phyloP scores from a whole-genome alignment of 129 eudicot species.

The Pseudognaphalium luteoalbum region DNA sequence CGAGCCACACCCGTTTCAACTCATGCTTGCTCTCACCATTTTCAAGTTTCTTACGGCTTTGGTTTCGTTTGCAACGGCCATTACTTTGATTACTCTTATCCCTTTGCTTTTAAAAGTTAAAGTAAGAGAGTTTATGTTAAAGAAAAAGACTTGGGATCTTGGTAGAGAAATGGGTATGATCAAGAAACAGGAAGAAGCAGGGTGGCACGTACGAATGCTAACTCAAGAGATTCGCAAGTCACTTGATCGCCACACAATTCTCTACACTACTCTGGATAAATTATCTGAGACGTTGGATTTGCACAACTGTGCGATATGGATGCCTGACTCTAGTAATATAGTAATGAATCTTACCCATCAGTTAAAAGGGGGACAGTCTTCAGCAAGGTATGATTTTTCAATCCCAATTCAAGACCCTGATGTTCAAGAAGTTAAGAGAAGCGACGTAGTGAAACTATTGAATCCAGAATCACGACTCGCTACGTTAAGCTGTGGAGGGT shows the following conservation, averaged over 20 bases:
- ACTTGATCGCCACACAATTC: conserved; percentile 68
- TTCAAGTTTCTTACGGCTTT: conserved; percentile 83
- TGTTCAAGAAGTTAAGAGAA: conserved; percentile 48
- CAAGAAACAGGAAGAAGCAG: conserved; percentile 58
- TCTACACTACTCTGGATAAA: conserved; percentile 71
- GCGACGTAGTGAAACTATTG: conserved; percentile 48
- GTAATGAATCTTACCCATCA: conserved; percentile 65
- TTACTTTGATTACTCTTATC: conserved; percentile 63
- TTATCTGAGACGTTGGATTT: conserved; percentile 60
- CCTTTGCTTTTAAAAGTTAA: conserved; percentile 74
- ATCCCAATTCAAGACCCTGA: conserved; percentile 52
- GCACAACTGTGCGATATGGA: conserved; percentile 76
- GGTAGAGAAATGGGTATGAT: conserved; percentile 72
- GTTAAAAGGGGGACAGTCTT: conserved; percentile 37
- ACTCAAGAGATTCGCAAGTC: conserved; percentile 77
- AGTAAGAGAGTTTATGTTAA: conserved; percentile 76
- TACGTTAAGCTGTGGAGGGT: conserved; percentile 47
- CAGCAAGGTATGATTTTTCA: conserved; percentile 13
- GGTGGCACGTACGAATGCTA: conserved; percentile 78
- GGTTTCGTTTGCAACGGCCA: conserved; percentile 78
- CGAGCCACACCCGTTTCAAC: conserved; percentile 73
- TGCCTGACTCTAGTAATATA: conserved; percentile 51
- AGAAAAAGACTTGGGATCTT: conserved; percentile 68
- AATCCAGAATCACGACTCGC: conserved; percentile 46
- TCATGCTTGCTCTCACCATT: conserved; percentile 68